A percentile compares a stretch with the other conserved stretches of the same genome.
These are phyloP conservation scores for Arctium minus DNA, from an alignment of 129 eudicot species.

Conservation along the genomic window DNA sequence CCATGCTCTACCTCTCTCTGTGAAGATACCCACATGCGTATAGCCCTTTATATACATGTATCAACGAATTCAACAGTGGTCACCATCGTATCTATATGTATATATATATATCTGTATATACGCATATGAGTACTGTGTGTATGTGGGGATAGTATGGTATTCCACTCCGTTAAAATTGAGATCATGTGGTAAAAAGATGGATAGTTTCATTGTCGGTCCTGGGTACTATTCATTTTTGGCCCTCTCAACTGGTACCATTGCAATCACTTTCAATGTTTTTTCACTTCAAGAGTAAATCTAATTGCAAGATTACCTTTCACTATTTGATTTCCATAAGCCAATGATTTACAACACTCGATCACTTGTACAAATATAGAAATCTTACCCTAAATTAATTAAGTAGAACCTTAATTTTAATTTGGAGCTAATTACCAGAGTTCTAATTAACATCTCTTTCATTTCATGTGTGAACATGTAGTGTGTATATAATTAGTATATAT, in stretches of 20 bases:
- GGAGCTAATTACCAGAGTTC: neutral
- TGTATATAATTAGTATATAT: neutral
- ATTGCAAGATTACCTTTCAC: conserved; percentile 13
- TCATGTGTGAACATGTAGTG: neutral
- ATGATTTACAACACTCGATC: neutral
- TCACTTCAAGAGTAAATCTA: conserved; percentile 10
- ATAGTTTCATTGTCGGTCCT: conserved; percentile 6
- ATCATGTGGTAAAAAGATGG: neutral
- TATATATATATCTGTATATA: neutral
- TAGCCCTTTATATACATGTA: neutral
- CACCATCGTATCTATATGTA: neutral
- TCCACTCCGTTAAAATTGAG: neutral
- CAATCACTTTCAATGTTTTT: conserved; percentile 23
- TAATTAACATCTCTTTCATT: neutral
- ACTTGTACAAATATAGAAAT: neutral
- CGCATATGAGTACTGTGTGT: neutral
- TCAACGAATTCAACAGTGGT: neutral
- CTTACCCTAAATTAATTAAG: neutral
- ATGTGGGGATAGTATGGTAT: neutral
- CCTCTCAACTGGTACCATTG: neutral
- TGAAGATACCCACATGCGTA: conserved; percentile 17
- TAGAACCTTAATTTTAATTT: neutral
- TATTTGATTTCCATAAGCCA: neutral
- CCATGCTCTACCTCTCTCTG: conserved; percentile 28
- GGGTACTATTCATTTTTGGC: conserved; percentile 12